These are phyloP conservation scores for Tanacetum coccineum DNA, from an alignment of 129 eudicot species.

Conservation along the genomic window DNA sequence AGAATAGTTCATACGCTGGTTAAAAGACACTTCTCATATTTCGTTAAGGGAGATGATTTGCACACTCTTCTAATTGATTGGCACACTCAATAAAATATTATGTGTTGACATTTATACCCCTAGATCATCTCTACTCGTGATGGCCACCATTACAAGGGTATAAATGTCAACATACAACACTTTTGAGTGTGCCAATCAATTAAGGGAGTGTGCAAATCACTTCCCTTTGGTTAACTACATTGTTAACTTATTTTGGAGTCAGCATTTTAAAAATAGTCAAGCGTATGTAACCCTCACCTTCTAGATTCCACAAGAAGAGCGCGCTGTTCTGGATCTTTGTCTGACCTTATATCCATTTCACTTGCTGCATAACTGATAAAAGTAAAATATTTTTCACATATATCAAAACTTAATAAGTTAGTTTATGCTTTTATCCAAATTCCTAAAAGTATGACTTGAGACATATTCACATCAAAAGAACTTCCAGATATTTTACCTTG, in stretches of 20 bases:
- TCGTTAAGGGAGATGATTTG: no score
- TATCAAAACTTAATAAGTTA: neutral
- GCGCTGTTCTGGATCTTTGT: constrained; percentile 53
- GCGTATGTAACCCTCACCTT: constrained; percentile 5
- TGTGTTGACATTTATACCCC: no score
- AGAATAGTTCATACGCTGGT: neutral
- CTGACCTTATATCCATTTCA: constrained; percentile 48
- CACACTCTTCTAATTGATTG: no score
- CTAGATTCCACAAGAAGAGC: constrained; percentile 65
- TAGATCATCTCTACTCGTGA: no score
- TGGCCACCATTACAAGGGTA: no score
- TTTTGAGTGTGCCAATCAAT: no score
- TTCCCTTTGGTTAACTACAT: neutral
- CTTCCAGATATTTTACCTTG: constrained; percentile 47
- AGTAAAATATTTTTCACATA: neutral
- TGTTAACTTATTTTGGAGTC: neutral
- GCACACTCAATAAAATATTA: no score
- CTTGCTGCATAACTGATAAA: constrained; percentile 57
- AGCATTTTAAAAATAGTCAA: neutral
- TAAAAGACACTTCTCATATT: neutral
- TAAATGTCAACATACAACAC: no score
- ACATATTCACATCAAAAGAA: neutral
- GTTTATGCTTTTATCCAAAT: neutral
- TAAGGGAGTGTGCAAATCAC: no score
- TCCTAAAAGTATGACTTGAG: neutral